Base-by-base conservation (phyloP, 106 monocot genomes). In the Narthecium ossifragum region DNA sequence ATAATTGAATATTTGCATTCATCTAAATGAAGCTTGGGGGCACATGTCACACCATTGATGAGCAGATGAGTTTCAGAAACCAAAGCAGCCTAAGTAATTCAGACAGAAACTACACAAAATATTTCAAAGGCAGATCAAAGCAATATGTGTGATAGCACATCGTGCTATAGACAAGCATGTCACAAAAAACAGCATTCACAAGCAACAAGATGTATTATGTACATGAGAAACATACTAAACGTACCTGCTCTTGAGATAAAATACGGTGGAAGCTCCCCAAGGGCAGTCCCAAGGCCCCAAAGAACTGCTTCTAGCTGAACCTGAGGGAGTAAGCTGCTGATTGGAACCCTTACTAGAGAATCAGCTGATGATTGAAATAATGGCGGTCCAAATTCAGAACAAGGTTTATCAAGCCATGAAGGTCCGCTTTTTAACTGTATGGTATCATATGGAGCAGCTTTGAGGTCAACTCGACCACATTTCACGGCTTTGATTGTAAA, bases 241-340 rank as follows among this genome's bases (percentile, higher is more conserved):
- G 13, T 74, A 96, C 94, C 94, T 73, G 94, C 86, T 78, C 80
- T 86, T 51, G 94, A 86, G 58, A 96, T 83, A 72, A 96, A 96
- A 74, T 96, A 96, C 20, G 94, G 94, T 46, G 94, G 94, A 72
- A 96, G 86, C 62, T 96, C 94, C 33, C 94, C 94, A 40, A 96
- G 86, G 17, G 94, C 86, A 78, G 94, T 96, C 60, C 94, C 94
- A 29, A 96, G 29, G 32, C 94, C 94, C 94, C 94, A 96, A 18
- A 96, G 86, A 59, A 96, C 52, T 51, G 90, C 94, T 65, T 96
- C 94, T 6, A 86, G 73, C 63, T 90, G 86, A 68, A 96, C 78
- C 46, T 96, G 83, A 61, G 78, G 73, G 6, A 96, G 83, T 69
- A 96, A 70, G 63, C 67, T 86, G 47, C 78, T 75, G n/a, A 96